Conservation (phyloP, 1,284 basidiomycete genomes). For the Ustilago lituana region DNA sequence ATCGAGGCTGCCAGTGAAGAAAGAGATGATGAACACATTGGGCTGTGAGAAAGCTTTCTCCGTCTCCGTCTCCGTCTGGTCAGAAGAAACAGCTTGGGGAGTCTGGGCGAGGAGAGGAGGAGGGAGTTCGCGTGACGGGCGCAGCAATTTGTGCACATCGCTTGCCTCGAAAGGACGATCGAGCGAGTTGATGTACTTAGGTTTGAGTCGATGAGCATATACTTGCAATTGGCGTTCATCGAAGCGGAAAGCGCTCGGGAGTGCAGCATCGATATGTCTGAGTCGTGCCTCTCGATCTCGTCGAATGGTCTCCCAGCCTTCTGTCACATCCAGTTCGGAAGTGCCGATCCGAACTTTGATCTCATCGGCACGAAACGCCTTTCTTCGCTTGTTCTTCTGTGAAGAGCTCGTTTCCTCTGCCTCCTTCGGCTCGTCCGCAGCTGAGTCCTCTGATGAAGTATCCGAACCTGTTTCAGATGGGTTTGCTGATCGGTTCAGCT, state of each 20-base stretch:
- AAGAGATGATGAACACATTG: conserved; percentile 23
- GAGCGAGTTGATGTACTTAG: conserved; percentile 37
- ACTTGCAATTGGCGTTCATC: conserved; percentile 26
- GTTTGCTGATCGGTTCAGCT: background rate
- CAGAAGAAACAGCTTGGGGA: background rate
- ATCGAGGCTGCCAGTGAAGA: conserved; percentile 31
- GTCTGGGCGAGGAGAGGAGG: background rate
- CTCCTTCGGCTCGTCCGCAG: conserved; percentile 7
- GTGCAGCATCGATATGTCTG: conserved; percentile 13
- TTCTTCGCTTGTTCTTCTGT: conserved; percentile 15
- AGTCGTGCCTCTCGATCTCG: conserved; percentile 23
- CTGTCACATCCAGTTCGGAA: conserved; percentile 6
- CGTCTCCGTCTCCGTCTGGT: background rate
- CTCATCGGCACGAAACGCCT: background rate
- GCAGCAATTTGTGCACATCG: conserved; percentile 18
- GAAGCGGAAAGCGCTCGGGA: conserved; percentile 39
- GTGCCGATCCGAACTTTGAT: background rate
- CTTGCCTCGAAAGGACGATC: conserved; percentile 30
- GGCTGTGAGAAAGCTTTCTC: background rate
- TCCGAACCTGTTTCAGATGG: conserved; percentile 15
- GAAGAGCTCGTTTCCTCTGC: conserved; percentile 2
- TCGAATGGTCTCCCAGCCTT: conserved; percentile 22
- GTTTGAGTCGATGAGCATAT: conserved; percentile 36
- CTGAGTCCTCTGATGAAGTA: conserved; percentile 3
- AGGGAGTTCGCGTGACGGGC: background rate